Conservation (phyloP, 1,139 yeast genomes). For the Pneumocystis murina region DNA sequence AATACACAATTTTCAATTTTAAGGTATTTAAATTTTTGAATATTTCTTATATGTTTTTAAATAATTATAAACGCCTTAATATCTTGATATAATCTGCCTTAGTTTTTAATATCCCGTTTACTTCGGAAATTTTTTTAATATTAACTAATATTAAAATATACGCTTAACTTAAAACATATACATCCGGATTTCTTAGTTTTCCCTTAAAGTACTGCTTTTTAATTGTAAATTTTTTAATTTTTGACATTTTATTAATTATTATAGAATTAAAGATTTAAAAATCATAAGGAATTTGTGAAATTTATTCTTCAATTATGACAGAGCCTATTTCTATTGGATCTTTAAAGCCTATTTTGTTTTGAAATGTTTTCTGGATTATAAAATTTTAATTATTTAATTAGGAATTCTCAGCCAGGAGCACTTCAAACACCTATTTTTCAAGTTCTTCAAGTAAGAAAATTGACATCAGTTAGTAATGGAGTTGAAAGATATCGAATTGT, state of each 20-base stretch:
- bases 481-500: slow-evolving; percentile 15
- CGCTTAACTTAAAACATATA: no score
- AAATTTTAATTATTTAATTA: not conserved
- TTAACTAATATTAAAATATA: no score
- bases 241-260: not conserved
- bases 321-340: not conserved
- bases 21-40: no score
- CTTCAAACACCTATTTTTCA: slow-evolving; percentile 13
- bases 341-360: not conserved
- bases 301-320: not conserved
- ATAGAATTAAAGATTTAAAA: not conserved
- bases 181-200: no score
- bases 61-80: no score
- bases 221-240: not conserved
- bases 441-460: slow-evolving; percentile 15
- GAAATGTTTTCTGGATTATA: not conserved
- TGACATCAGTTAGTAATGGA: slow-evolving; percentile 7
- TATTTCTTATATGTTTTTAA: no score
- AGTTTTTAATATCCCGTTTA: no score
- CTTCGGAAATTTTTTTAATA: no score
- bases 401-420: not conserved
- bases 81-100: no score
- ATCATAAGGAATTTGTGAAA: not conserved
- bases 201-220: no score
- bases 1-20: no score